These are phyloP conservation scores for Phialophora tarda DNA, from an alignment of 2,329 filamentous ascomycete genomes.

Conservation along the genomic window DNA sequence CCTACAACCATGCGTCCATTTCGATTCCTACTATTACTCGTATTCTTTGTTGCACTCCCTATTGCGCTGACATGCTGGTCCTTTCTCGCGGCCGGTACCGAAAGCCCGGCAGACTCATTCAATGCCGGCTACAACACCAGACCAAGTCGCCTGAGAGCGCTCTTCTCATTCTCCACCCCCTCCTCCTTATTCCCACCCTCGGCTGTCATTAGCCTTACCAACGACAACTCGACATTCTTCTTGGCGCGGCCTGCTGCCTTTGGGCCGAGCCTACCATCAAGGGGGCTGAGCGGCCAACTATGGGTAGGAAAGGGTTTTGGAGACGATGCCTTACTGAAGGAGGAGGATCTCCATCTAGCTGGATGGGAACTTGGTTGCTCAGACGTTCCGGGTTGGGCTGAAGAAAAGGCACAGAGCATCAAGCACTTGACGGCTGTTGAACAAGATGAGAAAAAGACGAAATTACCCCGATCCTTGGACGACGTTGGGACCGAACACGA, in stretches of 20 bases:
- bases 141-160: slow-evolving; percentile 58
- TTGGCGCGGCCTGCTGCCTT: slow-evolving; percentile 91
- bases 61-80: slow-evolving; percentile 56
- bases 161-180: slow-evolving; percentile 75
- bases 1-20: slow-evolving; percentile 52
- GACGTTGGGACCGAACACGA: slow-evolving; percentile 11
- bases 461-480: slow-evolving; percentile 24
- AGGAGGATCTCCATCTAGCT: slow-evolving; percentile 57
- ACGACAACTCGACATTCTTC: slow-evolving; percentile 98
- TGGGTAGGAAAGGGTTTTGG: slow-evolving; percentile 94
- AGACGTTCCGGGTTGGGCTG: slow-evolving; percentile 87
- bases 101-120: slow-evolving; percentile 41
- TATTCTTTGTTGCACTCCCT: slow-evolving; percentile 55
- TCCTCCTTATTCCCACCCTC: slow-evolving; percentile 93
- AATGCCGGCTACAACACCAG: slow-evolving; percentile 48
- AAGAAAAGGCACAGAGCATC: slow-evolving; percentile 58
- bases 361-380: slow-evolving; percentile 93
- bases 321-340: slow-evolving; percentile 72
- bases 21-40: slow-evolving; percentile 53
- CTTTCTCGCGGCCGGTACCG: slow-evolving; percentile 45
- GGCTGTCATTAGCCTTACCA: slow-evolving; percentile 92
- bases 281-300: slow-evolving; percentile 83
- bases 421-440: slow-evolving; percentile 31
- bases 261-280: slow-evolving; percentile 75
- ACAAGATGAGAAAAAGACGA: slow-evolving; percentile 16